Evolutionary conservation across 441 rosid genomes (phyloP).

Genomic region (Mallotus japonicus): DNA sequence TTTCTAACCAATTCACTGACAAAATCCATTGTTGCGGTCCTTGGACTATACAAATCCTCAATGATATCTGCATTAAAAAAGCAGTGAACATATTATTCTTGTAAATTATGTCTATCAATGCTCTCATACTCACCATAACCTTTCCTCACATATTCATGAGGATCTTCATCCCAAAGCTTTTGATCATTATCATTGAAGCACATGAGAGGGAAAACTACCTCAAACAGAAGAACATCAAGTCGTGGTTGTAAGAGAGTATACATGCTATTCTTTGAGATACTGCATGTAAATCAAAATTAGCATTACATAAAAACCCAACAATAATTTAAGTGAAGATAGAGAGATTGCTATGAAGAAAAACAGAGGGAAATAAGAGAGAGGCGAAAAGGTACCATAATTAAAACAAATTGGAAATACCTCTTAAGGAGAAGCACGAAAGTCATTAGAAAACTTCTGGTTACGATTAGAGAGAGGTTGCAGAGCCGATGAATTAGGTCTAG

Average conservation of each 20-base stretch:
- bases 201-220: constrained; percentile 93
- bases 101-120: constrained; percentile 15
- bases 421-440: constrained; percentile 80
- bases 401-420: constrained; percentile 44
- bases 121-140: constrained; percentile 77
- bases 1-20: constrained; percentile 81
- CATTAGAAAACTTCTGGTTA: constrained; percentile 69
- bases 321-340: no score
- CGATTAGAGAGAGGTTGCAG: constrained; percentile 80
- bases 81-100: constrained; percentile 12
- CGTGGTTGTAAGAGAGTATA: constrained; percentile 79
- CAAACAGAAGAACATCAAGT: constrained; percentile 84
- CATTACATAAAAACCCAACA: background rate
- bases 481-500: constrained; percentile 54
- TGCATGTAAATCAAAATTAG: constrained; percentile 38
- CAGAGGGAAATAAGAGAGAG: no score
- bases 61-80: constrained; percentile 55
- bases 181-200: constrained; percentile 98
- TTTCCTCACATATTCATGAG: constrained; percentile 98
- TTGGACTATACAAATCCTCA: constrained; percentile 78
- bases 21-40: constrained; percentile 85
- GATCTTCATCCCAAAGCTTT: constrained; percentile 99
- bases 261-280: constrained; percentile 82
- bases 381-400: no score
- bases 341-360: no score